phyloP scores from a whole-genome alignment of 1,139 yeast genomes.

The Candida smagusa region DNA sequence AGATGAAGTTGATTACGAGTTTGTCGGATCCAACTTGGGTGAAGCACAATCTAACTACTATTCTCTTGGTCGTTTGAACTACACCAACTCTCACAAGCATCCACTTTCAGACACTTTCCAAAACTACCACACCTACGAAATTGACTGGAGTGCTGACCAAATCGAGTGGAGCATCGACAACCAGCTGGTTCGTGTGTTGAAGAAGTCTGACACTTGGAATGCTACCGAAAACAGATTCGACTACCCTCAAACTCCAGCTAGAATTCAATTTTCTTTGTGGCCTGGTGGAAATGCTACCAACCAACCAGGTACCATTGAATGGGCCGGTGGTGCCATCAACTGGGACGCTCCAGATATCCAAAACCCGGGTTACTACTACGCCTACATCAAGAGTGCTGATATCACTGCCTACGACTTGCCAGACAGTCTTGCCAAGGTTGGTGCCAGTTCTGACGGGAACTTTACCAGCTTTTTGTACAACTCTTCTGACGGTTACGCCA shows the following conservation, averaged over 20 bases:
- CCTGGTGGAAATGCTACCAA: constrained; percentile 76
- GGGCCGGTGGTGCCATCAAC: constrained; percentile 92
- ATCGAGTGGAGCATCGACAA: constrained; percentile 79
- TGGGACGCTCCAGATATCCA: constrained; percentile 77
- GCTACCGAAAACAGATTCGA: constrained; percentile 53
- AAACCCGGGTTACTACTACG: constrained; percentile 75
- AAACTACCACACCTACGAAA: constrained; percentile 70
- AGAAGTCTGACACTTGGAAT: constrained; percentile 66
- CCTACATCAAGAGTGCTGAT: constrained; percentile 55
- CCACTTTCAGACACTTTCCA: constrained; percentile 53
- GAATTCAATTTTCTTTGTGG: constrained; percentile 87
- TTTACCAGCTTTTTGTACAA: constrained; percentile 56
- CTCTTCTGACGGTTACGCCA: constrained; percentile 41
- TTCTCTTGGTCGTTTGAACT: constrained; percentile 69
- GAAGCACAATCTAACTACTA: constrained; percentile 75
- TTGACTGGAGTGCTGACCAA: constrained; percentile 80
- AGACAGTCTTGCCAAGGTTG: constrained; percentile 24
- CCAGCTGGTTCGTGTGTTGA: constrained; percentile 60
- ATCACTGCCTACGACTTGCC: constrained; percentile 75
- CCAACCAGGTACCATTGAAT: constrained; percentile 74
- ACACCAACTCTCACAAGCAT: constrained; percentile 53
- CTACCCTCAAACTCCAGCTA: constrained; percentile 90
- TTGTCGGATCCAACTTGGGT: constrained; percentile 68
- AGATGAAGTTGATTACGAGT: constrained; percentile 90
- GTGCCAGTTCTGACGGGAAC: constrained; percentile 19